A percentile compares a stretch with the other conserved stretches of the same genome.
Evolutionary conservation across 2,329 filamentous ascomycete species (phyloP).

Genomic region (Lachnellula arida): DNA sequence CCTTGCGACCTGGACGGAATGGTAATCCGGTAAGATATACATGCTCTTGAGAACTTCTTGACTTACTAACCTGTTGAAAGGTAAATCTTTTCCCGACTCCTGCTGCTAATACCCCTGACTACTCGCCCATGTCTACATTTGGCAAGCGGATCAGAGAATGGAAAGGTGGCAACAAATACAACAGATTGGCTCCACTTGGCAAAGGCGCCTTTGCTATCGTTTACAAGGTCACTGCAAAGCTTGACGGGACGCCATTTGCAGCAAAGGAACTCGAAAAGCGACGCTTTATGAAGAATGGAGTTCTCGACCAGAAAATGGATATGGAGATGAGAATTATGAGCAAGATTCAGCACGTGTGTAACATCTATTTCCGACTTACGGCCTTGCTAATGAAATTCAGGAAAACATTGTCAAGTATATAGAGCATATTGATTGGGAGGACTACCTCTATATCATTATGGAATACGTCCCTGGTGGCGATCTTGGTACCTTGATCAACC

Average conservation of each 20-base stretch:
- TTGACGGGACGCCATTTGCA: constrained; percentile 76
- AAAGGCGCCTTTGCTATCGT: constrained; percentile 95
- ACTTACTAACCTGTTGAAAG: constrained; percentile 17
- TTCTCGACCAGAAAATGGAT: constrained; percentile 85
- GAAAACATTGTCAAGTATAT: constrained; percentile 88
- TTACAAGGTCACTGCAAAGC: constrained; percentile 82
- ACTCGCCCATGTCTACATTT: constrained; percentile 12
- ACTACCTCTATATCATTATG: constrained; percentile 93
- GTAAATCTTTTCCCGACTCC: constrained; percentile 29
- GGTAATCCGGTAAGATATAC: constrained; percentile 22
- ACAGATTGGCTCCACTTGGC: constrained; percentile 74
- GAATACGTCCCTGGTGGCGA: constrained; percentile 83
- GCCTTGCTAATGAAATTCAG: constrained; percentile 38
- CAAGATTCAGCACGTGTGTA: constrained; percentile 70
- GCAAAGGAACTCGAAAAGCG: constrained; percentile 95
- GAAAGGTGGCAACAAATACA: constrained; percentile 82
- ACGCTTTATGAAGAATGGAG: constrained; percentile 86
- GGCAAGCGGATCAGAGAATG: constrained; percentile 55
- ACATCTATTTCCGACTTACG: neutral
- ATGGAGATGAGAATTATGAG: constrained; percentile 98
- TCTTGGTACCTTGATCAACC: constrained; percentile 66
- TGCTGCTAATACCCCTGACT: constrained; percentile 18
- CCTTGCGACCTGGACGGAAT: constrained; percentile 5
- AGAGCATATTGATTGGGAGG: constrained; percentile 77
- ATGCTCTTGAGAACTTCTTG: neutral